A percentile compares a stretch with the other conserved stretches of the same genome.
Conservation (phyloP, 345 rosid genomes). For the Dipteronia dyeriana region DNA sequence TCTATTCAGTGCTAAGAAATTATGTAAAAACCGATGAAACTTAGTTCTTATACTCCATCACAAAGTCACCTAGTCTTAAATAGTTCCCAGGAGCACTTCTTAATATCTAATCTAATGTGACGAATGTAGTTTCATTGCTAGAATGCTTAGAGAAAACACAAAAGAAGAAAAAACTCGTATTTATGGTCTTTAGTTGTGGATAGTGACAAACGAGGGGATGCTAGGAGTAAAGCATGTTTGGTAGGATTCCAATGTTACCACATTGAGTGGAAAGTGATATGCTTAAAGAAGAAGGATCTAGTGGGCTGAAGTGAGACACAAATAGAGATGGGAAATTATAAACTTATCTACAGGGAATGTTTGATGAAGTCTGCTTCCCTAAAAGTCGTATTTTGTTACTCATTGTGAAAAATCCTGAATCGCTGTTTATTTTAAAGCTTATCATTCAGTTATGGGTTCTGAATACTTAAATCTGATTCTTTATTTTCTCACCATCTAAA, state of each 20-base stretch:
- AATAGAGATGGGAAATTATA: not conserved
- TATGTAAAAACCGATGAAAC: not conserved
- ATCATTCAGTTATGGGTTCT: not conserved
- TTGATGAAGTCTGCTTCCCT: not conserved
- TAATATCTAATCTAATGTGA: not conserved
- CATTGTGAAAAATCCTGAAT: not conserved
- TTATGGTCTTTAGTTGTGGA: not conserved
- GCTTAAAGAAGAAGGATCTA: not conserved
- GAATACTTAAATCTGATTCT: not conserved
- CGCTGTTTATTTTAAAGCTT: not conserved
- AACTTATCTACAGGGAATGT: not conserved
- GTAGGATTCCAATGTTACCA: not conserved
- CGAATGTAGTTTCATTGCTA: not conserved
- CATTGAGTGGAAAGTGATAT: not conserved
- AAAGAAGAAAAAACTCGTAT: not conserved
- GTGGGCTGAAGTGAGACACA: not conserved
- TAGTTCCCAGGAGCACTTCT: not conserved
- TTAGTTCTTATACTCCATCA: not conserved
- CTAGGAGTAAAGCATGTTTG: not conserved
- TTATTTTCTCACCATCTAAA: not conserved
- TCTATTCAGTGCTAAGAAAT: not conserved
- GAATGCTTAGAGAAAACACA: not conserved
- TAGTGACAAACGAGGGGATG: not conserved
- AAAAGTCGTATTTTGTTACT: not conserved
- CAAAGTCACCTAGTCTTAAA: not conserved